Conservation (phyloP, 441 rosid species). For the Aquilaria agallochum region DNA sequence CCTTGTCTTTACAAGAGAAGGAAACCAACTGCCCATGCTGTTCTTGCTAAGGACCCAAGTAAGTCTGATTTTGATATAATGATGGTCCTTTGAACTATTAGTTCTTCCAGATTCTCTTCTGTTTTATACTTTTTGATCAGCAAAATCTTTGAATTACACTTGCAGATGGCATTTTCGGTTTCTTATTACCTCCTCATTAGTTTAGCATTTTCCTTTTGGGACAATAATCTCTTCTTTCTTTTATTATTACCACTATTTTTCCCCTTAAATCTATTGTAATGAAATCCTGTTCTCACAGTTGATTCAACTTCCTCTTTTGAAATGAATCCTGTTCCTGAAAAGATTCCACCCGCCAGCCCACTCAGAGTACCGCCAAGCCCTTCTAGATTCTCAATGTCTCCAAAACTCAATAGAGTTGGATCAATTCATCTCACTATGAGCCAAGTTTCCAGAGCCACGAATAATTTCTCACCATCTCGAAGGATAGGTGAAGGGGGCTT, state of each 20-base stretch:
- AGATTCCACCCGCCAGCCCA: conserved; percentile 69
- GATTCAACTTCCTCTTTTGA: conserved; percentile 55
- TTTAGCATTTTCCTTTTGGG: not conserved
- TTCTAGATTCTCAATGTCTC: conserved; percentile 69
- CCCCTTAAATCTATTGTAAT: not conserved
- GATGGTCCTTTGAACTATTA: conserved; percentile 3
- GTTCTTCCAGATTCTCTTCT: not conserved
- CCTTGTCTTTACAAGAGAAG: conserved; percentile 68
- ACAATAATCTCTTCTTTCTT: not conserved
- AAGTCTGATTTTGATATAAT: conserved; percentile 21
- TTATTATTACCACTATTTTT: no score
- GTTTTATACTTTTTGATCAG: not conserved
- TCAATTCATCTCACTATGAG: conserved; percentile 55
- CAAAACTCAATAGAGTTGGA: conserved; percentile 57
- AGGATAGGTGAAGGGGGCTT: conserved; percentile 89
- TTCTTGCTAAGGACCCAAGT: conserved; percentile 64
- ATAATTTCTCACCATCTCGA: conserved; percentile 57
- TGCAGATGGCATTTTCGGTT: not conserved
- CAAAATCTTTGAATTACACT: not conserved
- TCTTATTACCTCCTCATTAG: not conserved
- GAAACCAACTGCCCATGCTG: conserved; percentile 55
- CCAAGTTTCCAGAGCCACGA: conserved; percentile 66
- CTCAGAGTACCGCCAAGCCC: conserved; percentile 85
- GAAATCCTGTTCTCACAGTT: conserved; percentile 41
- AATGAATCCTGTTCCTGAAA: conserved; percentile 52